A percentile compares a stretch with the other conserved stretches of the same genome.
Evolutionary conservation across 306 rosid genomes (phyloP).

Genomic region (Sophora flavescens): DNA sequence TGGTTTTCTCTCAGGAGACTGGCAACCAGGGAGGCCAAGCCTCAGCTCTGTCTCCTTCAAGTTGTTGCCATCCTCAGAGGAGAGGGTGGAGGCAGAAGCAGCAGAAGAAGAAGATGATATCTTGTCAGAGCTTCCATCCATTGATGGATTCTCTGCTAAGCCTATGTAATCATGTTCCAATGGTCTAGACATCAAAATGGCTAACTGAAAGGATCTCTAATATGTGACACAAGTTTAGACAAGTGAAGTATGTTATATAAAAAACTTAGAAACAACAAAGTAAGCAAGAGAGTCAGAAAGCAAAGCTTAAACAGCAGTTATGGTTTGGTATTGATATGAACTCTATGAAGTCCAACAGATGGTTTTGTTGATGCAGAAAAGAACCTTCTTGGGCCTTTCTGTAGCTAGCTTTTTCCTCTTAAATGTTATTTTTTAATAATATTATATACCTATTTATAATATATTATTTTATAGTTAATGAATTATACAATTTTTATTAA

Average conservation of each 20-base stretch:
- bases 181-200: constrained; percentile 68
- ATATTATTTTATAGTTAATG: too few relatives aligned
- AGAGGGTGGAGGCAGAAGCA: constrained; percentile 50
- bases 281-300: constrained; percentile 10
- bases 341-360: constrained; percentile 32
- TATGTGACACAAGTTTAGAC: constrained; percentile 25
- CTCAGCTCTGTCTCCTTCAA: constrained; percentile 93
- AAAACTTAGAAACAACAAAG: constrained; percentile 23
- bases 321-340: constrained; percentile 18
- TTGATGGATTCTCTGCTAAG: constrained; percentile 64
- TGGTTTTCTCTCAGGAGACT: constrained; percentile 72
- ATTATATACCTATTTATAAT: too few relatives aligned
- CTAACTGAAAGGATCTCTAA: constrained; percentile 11
- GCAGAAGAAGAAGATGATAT: constrained; percentile 59
- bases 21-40: constrained; percentile 86
- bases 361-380: constrained; percentile 62
- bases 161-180: constrained; percentile 86
- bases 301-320: constrained; percentile 38
- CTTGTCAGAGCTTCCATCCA: constrained; percentile 71
- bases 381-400: constrained; percentile 68
- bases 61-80: constrained; percentile 64
- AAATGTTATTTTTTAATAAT: too few relatives aligned
- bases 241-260: background rate
- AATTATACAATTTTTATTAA: too few relatives aligned
- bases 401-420: constrained; percentile 41